Percentiles rank a stretch among this genome's conserved stretches.
Conservation (phyloP, 1,139 yeast species). For the Suhomyces bokatorum region DNA sequence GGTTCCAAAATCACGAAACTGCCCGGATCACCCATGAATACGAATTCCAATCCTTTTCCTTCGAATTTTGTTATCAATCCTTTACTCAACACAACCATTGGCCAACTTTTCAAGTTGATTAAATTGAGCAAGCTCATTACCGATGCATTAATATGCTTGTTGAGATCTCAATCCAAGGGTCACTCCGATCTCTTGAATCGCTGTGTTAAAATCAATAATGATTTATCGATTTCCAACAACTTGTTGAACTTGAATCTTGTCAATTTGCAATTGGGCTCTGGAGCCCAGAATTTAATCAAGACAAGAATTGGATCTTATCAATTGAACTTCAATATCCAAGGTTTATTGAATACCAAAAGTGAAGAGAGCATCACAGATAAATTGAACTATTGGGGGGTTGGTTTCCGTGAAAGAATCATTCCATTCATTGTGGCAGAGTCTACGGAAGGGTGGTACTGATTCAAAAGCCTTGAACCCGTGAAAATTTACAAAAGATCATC, state of each 20-base stretch:
- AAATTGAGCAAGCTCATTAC: constrained; percentile 38
- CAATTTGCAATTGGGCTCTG: constrained; percentile 23
- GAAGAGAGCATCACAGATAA: constrained; percentile 12
- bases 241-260: constrained; percentile 32
- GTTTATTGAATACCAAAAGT: not conserved
- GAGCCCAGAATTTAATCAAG: constrained; percentile 25
- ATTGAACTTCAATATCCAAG: constrained; percentile 26
- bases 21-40: constrained; percentile 4
- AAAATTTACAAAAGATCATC: too few species aligned
- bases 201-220: constrained; percentile 38
- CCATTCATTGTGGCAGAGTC: constrained; percentile 37
- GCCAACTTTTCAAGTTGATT: constrained; percentile 38
- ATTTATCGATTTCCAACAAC: constrained; percentile 39
- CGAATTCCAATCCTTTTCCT: constrained; percentile 24
- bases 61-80: constrained; percentile 32
- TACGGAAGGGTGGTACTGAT: constrained; percentile 39
- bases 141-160: constrained; percentile 29
- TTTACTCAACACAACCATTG: constrained; percentile 34
- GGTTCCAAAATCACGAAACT: constrained; percentile 1
- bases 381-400: constrained; percentile 32
- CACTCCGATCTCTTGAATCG: constrained; percentile 29
- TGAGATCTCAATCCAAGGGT: constrained; percentile 16
- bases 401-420: constrained; percentile 25
- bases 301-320: constrained; percentile 29
- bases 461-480: not conserved